These are phyloP conservation scores for Sporothrix brunneoviolacea DNA, from an alignment of 2,329 filamentous ascomycete genomes.

Conservation along the genomic window DNA sequence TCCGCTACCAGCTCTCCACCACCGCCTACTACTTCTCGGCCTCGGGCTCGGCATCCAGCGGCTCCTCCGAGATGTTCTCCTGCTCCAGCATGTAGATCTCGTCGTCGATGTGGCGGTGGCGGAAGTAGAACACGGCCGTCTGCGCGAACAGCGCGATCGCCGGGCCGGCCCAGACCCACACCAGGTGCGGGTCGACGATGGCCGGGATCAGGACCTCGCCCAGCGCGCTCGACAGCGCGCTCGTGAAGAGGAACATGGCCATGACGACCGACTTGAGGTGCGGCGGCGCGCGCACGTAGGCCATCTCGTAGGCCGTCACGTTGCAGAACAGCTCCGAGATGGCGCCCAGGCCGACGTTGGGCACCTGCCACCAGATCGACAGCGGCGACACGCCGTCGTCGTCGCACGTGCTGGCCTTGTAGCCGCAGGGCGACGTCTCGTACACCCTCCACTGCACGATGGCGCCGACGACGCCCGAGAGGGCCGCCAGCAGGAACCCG, in stretches of 20 bases:
- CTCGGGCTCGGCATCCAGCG: too few species aligned
- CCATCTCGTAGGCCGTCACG: conserved; percentile 60
- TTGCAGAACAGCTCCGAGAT: conserved; percentile 52
- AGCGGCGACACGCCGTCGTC: conserved; percentile 32
- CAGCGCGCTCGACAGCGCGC: conserved; percentile 51
- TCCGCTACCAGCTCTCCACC: too few species aligned
- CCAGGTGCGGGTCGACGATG: too few species aligned
- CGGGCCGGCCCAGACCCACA: too few species aligned
- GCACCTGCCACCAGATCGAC: conserved; percentile 46
- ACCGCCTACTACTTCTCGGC: too few species aligned
- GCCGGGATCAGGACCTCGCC: too few species aligned
- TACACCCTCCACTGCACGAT: conserved; percentile 56
- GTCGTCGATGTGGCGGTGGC: too few species aligned
- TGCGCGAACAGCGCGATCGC: too few species aligned
- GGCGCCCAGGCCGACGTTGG: conserved; percentile 44
- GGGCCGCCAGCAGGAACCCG: conserved; percentile 38
- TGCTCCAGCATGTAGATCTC: too few species aligned
- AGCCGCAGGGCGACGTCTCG: conserved; percentile 45
- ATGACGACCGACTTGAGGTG: conserved; percentile 57
- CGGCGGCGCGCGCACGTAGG: conserved; percentile 60
- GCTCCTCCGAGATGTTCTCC: too few species aligned
- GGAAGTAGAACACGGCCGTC: too few species aligned
- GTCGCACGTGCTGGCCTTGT: conserved; percentile 35
- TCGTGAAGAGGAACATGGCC: conserved; percentile 51
- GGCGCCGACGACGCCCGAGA: conserved; percentile 42